Percentiles rank a stretch among this genome's conserved stretches.
Evolutionary conservation across 768 basidiomycete genomes (phyloP).

Genomic region (Hygrocybe punicea): DNA sequence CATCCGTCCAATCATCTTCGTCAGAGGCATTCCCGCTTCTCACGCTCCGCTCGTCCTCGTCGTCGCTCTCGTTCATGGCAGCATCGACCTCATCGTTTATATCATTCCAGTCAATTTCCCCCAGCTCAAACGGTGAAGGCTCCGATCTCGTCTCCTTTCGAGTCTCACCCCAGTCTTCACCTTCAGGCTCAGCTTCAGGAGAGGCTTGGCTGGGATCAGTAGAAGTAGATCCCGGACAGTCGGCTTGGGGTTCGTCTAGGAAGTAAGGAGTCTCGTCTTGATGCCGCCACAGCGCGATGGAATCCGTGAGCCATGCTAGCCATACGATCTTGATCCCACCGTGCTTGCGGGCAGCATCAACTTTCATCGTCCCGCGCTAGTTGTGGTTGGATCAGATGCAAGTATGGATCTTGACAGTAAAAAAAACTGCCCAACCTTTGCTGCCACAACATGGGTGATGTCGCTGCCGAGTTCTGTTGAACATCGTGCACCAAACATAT

Average conservation of each 20-base stretch:
- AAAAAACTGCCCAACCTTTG: constrained; percentile 53
- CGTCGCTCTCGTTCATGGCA: constrained; percentile 78
- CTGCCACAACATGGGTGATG: constrained; percentile 90
- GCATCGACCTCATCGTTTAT: constrained; percentile 86
- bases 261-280: constrained; percentile 79
- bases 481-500: constrained; percentile 84
- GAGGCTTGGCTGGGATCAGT: constrained; percentile 50
- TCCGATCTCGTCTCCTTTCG: constrained; percentile 31
- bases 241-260: constrained; percentile 54
- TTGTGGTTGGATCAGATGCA: constrained; percentile 6
- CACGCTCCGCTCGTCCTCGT: constrained; percentile 48
- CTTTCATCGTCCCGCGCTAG: constrained; percentile 88
- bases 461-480: constrained; percentile 60
- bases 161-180: constrained; percentile 62
- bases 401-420: not conserved
- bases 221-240: constrained; percentile 31
- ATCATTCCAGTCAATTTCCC: constrained; percentile 74
- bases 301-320: constrained; percentile 87
- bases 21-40: constrained; percentile 47
- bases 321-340: constrained; percentile 82
- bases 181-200: constrained; percentile 63
- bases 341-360: constrained; percentile 74
- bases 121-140: constrained; percentile 45
- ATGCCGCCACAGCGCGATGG: constrained; percentile 80
- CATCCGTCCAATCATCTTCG: constrained; percentile 51